Evolutionary conservation across 305 asterid genomes (phyloP).

Genomic region (Plantago lanceolata): DNA sequence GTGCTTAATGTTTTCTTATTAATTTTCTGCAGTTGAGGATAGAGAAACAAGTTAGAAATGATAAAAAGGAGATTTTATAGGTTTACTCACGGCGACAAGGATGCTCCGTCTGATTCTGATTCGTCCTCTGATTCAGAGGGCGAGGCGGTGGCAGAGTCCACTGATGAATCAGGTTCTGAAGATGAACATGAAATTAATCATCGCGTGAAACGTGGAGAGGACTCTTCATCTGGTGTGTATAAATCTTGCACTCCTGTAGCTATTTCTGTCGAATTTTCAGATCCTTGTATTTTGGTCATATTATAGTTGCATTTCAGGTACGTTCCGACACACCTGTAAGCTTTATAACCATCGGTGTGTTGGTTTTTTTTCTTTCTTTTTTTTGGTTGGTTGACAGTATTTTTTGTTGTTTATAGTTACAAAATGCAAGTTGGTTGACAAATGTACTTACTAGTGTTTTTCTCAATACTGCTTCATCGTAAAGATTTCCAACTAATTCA

Average conservation of each 20-base stretch:
- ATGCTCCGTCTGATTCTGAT: constrained; percentile 70
- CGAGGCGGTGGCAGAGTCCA: constrained; percentile 50
- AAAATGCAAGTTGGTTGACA: constrained; percentile 4
- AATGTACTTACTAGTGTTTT: constrained; percentile 4
- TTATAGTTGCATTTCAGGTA: neutral
- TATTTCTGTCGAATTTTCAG: neutral
- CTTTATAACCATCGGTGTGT: neutral
- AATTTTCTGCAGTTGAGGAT: constrained; percentile 39
- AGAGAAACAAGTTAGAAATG: constrained; percentile 35
- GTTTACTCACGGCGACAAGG: constrained; percentile 67
- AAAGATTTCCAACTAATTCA: neutral
- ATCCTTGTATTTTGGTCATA: constrained; percentile 5
- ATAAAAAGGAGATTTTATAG: constrained; percentile 83
- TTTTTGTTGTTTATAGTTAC: constrained; percentile 7
- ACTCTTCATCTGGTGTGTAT: constrained; percentile 66
- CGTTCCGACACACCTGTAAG: neutral
- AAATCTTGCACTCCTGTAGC: too few species aligned
- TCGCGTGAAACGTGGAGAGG: constrained; percentile 34
- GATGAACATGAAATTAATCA: constrained; percentile 41
- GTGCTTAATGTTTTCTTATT: constrained; percentile 15
- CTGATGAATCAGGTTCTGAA: constrained; percentile 51
- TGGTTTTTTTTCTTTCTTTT: neutral
- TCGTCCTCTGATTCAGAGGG: constrained; percentile 75
- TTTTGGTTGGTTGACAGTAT: too few species aligned
- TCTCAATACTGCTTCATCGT: neutral